A percentile compares a stretch with the other conserved stretches of the same genome.
These are phyloP conservation scores for Cercospora canescens DNA, from an alignment of 2,329 filamentous ascomycete genomes.

Conservation along the genomic window DNA sequence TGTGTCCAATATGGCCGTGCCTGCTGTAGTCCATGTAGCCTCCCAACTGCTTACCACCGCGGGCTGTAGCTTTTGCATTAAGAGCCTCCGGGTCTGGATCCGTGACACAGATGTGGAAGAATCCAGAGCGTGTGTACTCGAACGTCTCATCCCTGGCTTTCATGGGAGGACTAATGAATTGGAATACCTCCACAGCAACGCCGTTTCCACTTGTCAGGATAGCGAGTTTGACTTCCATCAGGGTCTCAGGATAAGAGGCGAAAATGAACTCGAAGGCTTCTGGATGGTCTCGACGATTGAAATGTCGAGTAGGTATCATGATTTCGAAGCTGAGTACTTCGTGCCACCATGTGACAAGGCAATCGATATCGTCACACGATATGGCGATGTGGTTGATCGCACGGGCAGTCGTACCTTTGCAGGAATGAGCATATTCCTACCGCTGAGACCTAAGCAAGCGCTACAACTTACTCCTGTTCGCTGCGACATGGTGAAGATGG, in stretches of 20 bases:
- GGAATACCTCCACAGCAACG: background rate
- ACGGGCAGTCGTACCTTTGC: background rate
- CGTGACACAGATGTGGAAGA: background rate
- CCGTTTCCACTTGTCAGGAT: background rate
- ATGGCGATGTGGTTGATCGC: background rate
- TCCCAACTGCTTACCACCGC: background rate
- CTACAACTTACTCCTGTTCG: background rate
- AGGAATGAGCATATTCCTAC: background rate
- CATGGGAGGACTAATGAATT: background rate
- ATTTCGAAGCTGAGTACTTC: background rate
- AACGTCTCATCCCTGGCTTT: background rate
- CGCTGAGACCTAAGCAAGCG: background rate
- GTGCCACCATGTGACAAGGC: background rate
- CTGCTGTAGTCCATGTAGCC: background rate
- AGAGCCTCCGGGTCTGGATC: background rate
- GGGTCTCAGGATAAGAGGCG: background rate
- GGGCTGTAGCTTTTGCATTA: background rate
- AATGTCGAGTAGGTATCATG: background rate
- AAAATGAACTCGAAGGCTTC: background rate
- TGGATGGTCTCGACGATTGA: background rate
- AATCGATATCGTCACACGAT: background rate
- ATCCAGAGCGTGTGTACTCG: background rate
- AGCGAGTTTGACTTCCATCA: background rate
- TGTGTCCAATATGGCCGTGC: background rate
- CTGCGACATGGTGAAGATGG: background rate